Conservation (phyloP, 2,329 filamentous ascomycete species). For the Arthrobotrys conoides region DNA sequence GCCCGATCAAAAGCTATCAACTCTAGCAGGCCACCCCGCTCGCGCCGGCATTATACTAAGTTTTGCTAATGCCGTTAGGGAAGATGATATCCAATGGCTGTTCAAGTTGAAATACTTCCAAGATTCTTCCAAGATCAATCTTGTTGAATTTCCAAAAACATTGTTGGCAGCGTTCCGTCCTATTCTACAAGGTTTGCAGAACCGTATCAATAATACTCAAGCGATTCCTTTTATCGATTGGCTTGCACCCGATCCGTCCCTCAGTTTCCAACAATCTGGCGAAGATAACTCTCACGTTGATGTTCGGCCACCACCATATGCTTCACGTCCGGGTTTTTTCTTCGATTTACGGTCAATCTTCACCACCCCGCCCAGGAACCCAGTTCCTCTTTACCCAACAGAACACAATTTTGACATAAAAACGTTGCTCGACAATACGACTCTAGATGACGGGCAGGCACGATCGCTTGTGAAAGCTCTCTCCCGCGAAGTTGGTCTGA, state of each 20-base stretch:
- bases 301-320: constrained; percentile 71
- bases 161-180: constrained; percentile 74
- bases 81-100: constrained; percentile 60
- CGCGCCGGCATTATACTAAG: constrained; percentile 62
- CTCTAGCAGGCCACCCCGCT: constrained; percentile 61
- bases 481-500: constrained; percentile 72
- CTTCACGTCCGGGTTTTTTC: constrained; percentile 69
- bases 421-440: constrained; percentile 66
- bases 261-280: constrained; percentile 17
- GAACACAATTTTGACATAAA: constrained; percentile 55
- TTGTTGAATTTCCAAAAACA: constrained; percentile 76
- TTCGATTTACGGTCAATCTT: constrained; percentile 68
- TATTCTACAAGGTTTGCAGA: constrained; percentile 73
- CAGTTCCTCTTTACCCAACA: constrained; percentile 33
- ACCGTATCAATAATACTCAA: constrained; percentile 68
- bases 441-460: constrained; percentile 72
- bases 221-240: constrained; percentile 71
- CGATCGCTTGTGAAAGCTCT: constrained; percentile 72
- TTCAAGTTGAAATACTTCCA: constrained; percentile 5
- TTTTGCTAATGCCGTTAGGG: constrained; percentile 61
- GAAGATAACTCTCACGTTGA: constrained; percentile 60
- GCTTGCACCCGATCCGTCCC: constrained; percentile 66
- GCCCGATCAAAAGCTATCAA: constrained; percentile 23
- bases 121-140: constrained; percentile 61
- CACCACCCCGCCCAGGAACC: constrained; percentile 29